Conservation (phyloP, 345 rosid genomes). For the Salix arbutifolia region DNA sequence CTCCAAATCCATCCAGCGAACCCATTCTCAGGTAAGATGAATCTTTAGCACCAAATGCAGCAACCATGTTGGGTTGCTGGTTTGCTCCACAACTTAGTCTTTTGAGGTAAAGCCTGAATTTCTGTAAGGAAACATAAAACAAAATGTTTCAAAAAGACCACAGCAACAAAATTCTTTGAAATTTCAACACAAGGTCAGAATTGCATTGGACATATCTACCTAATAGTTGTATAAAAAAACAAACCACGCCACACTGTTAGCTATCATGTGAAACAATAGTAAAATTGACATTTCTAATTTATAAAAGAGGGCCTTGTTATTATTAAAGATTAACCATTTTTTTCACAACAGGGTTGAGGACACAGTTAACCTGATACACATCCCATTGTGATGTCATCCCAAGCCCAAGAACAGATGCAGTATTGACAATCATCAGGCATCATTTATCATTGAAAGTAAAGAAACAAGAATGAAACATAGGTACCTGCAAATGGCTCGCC, state of each 20-base stretch:
- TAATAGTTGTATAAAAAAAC: background rate
- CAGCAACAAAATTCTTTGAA: background rate
- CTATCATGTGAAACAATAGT: background rate
- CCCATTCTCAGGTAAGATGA: slow-evolving; percentile 46
- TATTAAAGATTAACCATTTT: background rate
- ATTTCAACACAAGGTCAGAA: background rate
- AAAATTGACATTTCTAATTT: background rate
- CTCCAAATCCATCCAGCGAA: slow-evolving; percentile 54
- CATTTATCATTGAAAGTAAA: background rate
- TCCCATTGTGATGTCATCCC: background rate
- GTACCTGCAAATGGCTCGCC: slow-evolving; percentile 94
- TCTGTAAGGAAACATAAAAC: slow-evolving; percentile 42
- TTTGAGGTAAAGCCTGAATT: slow-evolving; percentile 80
- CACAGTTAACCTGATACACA: background rate
- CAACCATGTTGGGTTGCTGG: slow-evolving; percentile 54
- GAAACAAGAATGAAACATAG: slow-evolving; percentile 12
- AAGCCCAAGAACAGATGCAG: background rate
- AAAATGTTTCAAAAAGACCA: background rate
- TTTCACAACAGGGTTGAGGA: background rate
- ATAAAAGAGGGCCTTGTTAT: background rate
- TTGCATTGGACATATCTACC: background rate
- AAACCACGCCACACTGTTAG: background rate
- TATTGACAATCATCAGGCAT: background rate
- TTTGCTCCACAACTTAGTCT: slow-evolving; percentile 41
- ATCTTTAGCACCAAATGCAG: slow-evolving; percentile 55